phyloP scores from a whole-genome alignment of 2,329 filamentous ascomycete genomes.

The Fusarium sp. region DNA sequence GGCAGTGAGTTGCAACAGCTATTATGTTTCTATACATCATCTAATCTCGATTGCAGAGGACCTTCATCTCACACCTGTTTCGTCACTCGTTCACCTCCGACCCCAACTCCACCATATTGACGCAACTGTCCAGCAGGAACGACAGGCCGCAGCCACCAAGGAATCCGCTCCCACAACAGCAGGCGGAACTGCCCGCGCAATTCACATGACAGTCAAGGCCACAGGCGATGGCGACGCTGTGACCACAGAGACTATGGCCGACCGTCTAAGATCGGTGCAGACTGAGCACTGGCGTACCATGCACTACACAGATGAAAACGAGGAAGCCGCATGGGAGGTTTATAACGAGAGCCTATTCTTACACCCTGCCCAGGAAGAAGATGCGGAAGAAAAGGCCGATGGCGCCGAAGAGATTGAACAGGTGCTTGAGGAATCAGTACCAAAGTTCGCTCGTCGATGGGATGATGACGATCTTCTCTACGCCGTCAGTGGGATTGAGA shows the following conservation, averaged over 20 bases:
- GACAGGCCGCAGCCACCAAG: conserved; percentile 56
- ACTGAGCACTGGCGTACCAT: conserved; percentile 84
- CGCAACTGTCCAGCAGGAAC: conserved; percentile 79
- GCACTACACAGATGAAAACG: conserved; percentile 84
- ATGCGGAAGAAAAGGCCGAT: conserved; percentile 36
- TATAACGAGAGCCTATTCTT: conserved; percentile 78
- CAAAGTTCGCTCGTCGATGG: conserved; percentile 57
- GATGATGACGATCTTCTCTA: conserved; percentile 58
- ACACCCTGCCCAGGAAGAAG: conserved; percentile 30
- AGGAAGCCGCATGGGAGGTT: conserved; percentile 77
- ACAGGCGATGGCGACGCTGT: conserved; percentile 74
- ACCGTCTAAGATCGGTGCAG: conserved; percentile 81
- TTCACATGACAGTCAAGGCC: conserved; percentile 89
- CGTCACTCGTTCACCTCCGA: conserved; percentile 86
- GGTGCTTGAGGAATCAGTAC: conserved; percentile 53
- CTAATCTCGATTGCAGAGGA: conserved; percentile 67
- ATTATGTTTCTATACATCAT: background rate
- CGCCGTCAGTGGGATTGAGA: conserved; percentile 59
- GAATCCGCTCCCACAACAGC: conserved; percentile 50
- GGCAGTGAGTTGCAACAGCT: conserved; percentile 67
- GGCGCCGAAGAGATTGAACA: conserved; percentile 27
- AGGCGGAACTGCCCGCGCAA: conserved; percentile 73
- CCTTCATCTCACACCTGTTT: conserved; percentile 86
- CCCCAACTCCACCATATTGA: conserved; percentile 95
- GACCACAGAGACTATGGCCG: conserved; percentile 77